Conservation (phyloP, 2,329 filamentous ascomycete genomes). For the Cryphonectria radicalis region DNA sequence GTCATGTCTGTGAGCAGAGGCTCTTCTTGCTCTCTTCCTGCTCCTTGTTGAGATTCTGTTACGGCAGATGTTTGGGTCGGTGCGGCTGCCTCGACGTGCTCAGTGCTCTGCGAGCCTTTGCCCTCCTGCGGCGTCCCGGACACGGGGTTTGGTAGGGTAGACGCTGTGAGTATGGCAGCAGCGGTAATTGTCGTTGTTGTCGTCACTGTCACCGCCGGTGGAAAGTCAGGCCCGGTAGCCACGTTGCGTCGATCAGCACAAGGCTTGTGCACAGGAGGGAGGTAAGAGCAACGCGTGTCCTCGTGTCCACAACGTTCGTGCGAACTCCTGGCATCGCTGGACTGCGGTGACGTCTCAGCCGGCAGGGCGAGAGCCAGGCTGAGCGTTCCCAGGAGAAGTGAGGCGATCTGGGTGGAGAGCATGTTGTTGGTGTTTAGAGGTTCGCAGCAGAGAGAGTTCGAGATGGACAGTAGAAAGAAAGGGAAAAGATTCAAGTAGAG, state of each 20-base stretch:
- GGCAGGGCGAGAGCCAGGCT: not conserved
- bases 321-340: not conserved
- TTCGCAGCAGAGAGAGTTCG: too few species aligned
- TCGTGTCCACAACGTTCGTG: not conserved
- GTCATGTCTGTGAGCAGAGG: not conserved
- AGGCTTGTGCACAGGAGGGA: not conserved
- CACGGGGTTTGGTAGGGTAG: not conserved
- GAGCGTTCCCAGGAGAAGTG: not conserved
- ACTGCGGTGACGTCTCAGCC: not conserved
- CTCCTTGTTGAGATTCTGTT: not conserved
- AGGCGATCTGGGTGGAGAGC: not conserved
- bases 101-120: not conserved
- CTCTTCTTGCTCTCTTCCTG: not conserved
- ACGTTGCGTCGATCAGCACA: not conserved
- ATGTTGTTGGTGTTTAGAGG: not conserved
- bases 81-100: not conserved
- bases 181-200: not conserved
- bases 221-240: not conserved
- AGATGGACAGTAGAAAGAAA: not conserved
- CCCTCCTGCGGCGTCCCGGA: not conserved
- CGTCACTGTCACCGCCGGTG: not conserved
- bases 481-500: not conserved
- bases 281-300: not conserved
- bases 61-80: not conserved
- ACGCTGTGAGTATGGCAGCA: not conserved